phyloP scores from a whole-genome alignment of 2,329 filamentous ascomycete genomes.

The Periglandula ipomoeae region DNA sequence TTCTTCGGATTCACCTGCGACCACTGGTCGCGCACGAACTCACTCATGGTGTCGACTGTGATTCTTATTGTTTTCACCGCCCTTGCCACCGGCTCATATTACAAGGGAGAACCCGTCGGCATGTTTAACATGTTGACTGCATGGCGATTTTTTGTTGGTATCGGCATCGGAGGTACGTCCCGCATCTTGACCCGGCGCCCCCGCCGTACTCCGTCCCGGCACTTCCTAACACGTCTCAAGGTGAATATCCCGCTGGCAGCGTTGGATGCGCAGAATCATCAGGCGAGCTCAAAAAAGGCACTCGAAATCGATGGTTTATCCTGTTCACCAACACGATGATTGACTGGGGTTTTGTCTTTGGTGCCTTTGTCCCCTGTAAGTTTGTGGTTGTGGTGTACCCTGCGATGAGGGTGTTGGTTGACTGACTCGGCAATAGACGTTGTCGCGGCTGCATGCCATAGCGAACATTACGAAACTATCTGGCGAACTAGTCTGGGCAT shows the following conservation, averaged over 20 bases:
- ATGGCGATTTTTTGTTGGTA: conserved; percentile 73
- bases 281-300: conserved; percentile 69
- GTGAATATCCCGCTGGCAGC: conserved; percentile 74
- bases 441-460: conserved; percentile 46
- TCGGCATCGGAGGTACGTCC: conserved; percentile 62
- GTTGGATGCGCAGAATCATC: conserved; percentile 72
- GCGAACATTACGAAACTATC: conserved; percentile 58
- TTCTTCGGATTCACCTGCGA: conserved; percentile 75
- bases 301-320: conserved; percentile 85
- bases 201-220: not conserved
- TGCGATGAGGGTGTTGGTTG: no score
- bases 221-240: conserved; percentile 14
- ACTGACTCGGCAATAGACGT: conserved; percentile 24
- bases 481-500: conserved; percentile 78
- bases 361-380: conserved; percentile 61
- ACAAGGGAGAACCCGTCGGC: conserved; percentile 55
- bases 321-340: conserved; percentile 86
- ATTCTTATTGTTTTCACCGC: conserved; percentile 82
- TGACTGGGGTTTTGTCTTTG: conserved; percentile 72
- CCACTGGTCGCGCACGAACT: conserved; percentile 75
- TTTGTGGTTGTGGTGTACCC: no score
- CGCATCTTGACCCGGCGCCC: not conserved
- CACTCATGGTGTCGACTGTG: conserved; percentile 69
- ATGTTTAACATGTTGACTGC: conserved; percentile 70
- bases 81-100: conserved; percentile 68